These are phyloP conservation scores for Firmiana major DNA, from an alignment of 345 rosid species.

Conservation along the genomic window DNA sequence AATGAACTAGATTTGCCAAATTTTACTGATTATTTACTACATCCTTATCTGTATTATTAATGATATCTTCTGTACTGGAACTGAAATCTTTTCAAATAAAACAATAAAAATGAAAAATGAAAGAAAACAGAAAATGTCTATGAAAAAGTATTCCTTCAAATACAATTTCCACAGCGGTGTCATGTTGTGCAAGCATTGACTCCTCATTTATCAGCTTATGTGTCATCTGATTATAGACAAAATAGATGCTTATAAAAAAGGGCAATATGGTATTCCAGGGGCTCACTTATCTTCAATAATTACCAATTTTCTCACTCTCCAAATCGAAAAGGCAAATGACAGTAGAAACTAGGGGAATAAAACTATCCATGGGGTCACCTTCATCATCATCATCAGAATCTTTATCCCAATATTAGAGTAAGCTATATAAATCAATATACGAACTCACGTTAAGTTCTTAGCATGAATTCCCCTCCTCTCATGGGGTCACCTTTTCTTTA, in stretches of 20 bases:
- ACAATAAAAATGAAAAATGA: neutral
- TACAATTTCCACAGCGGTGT: neutral
- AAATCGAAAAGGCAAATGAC: neutral
- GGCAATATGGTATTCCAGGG: neutral
- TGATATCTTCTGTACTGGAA: constrained; percentile 6
- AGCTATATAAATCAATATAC: too few species aligned
- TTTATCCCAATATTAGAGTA: too few species aligned
- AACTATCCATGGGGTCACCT: neutral
- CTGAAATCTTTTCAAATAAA: neutral
- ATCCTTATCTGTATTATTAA: neutral
- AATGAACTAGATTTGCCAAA: neutral
- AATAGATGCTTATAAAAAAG: neutral
- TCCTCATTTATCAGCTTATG: constrained; percentile 7
- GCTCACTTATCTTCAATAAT: neutral
- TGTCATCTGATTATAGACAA: neutral
- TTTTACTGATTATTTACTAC: neutral
- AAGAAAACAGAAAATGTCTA: too few species aligned
- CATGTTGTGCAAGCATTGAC: neutral
- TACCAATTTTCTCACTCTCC: neutral
- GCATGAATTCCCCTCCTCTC: too few species aligned
- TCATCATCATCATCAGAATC: too few species aligned
- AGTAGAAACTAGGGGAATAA: neutral
- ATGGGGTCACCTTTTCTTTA: neutral
- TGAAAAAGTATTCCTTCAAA: neutral
- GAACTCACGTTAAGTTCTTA: too few species aligned